Evolutionary conservation across 1,139 yeast species (phyloP).

Genomic region (Yamadazyma kanchanaburiensis): DNA sequence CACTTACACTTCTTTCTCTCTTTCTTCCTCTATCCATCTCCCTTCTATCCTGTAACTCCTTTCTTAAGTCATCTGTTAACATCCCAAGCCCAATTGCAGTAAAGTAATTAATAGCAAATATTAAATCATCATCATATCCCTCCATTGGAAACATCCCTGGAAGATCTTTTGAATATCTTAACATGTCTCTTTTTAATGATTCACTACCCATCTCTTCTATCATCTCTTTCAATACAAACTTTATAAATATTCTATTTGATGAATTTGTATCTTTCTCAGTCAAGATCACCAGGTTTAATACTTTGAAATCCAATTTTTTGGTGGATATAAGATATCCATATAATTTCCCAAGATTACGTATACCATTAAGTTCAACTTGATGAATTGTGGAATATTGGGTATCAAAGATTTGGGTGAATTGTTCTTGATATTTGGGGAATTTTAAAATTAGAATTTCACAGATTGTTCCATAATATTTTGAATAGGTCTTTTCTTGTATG

Average conservation of each 20-base stretch:
- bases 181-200: slow-evolving; percentile 45
- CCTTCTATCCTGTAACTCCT: slow-evolving; percentile 31
- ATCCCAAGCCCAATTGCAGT: slow-evolving; percentile 90
- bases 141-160: slow-evolving; percentile 48
- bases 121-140: slow-evolving; percentile 51
- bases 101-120: slow-evolving; percentile 86
- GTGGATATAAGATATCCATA: slow-evolving; percentile 84
- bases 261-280: slow-evolving; percentile 76
- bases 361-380: slow-evolving; percentile 65
- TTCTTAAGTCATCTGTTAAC: slow-evolving; percentile 80
- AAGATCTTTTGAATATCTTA: slow-evolving; percentile 46
- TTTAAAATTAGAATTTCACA: slow-evolving; percentile 57
- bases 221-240: slow-evolving; percentile 77
- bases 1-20: slow-evolving; percentile 17
- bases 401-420: slow-evolving; percentile 52
- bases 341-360: slow-evolving; percentile 78
- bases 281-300: slow-evolving; percentile 59
- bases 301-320: slow-evolving; percentile 51
- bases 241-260: slow-evolving; percentile 76
- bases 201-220: slow-evolving; percentile 71
- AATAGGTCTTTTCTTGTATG: slow-evolving; percentile 83
- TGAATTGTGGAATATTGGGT: slow-evolving; percentile 58
- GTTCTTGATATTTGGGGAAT: slow-evolving; percentile 51
- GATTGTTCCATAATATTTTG: slow-evolving; percentile 79
- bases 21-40: slow-evolving; percentile 21